Base-by-base conservation (phyloP, 192 early-diverging fungal species). In the Coemansia nantahalensis region DNA sequence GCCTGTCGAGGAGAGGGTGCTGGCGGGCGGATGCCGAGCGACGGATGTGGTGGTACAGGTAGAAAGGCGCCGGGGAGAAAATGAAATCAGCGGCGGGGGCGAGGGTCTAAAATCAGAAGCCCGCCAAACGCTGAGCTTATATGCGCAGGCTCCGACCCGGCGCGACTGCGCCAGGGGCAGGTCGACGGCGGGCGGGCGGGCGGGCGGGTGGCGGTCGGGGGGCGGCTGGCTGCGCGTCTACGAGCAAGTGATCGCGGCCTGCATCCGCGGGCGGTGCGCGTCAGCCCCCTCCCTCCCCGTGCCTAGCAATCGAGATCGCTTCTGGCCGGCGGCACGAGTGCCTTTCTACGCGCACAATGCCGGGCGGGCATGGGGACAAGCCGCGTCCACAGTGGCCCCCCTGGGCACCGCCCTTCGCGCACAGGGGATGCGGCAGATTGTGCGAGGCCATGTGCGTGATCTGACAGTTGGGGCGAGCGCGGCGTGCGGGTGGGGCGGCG, bases 371-470 rank as follows among this genome's bases (percentile, higher is more conserved):
- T 11, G 10, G 31, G n/a, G n/a, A n/a, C n/a, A n/a, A n/a, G n/a
- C n/a, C n/a, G n/a, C n/a, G n/a, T n/a, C 5, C 31, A 32, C 9
- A 11, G 31, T 32, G 31, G 5, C 31, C 31, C 5, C 31, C n/a
- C n/a, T n/a, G n/a, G n/a, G n/a, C n/a, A n/a, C n/a, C 26, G 26
- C 26, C 26, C 4, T 7, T 5, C 8, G 10, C 31, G 10, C 31
- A 32, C 31, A 11, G 8, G 31, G 31, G 31, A 5, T n/a, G 31
- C 31, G 31, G 8, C 8, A 11, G 31, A 37, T 37, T 37, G 43
- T 30, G 43, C 26, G 21, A n/a, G n/a, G 49, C 16, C 47, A 54
- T 54, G 51, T 54, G 44, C 32, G 51, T 54, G 51, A 54, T 54
- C 51, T 43, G 13, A 39, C 17, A 13, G 8, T 42, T 8, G 17